These are phyloP conservation scores for Colletotrichum sidae DNA, from an alignment of 2,329 filamentous ascomycete species.

Conservation along the genomic window DNA sequence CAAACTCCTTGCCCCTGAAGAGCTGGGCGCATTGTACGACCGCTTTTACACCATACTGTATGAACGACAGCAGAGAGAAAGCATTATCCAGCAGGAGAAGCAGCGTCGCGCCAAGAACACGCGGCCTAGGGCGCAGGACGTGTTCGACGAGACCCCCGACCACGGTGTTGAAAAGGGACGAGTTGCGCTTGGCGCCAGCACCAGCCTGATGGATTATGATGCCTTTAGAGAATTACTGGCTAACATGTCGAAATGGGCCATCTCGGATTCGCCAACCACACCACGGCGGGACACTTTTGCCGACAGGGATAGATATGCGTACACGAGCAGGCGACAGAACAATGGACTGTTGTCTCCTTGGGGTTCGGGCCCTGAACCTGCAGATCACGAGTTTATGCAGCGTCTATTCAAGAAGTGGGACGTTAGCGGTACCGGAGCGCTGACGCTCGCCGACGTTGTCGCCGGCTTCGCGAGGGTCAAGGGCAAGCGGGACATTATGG, in stretches of 20 bases:
- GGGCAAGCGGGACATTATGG: conserved; percentile 95
- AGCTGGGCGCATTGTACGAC: conserved; percentile 92
- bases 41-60: conserved; percentile 93
- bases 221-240: conserved; percentile 95
- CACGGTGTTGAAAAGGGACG: conserved; percentile 82
- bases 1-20: conserved; percentile 86
- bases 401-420: conserved; percentile 92
- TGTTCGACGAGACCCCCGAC: conserved; percentile 50
- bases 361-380: conserved; percentile 73
- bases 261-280: conserved; percentile 82
- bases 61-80: conserved; percentile 86
- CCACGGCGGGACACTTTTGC: conserved; percentile 60
- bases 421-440: conserved; percentile 76
- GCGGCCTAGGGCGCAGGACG: conserved; percentile 58
- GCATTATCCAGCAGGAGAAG: conserved; percentile 81
- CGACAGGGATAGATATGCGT: conserved; percentile 65
- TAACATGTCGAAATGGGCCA: conserved; percentile 90
- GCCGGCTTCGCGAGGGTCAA: conserved; percentile 91
- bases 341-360: conserved; percentile 58
- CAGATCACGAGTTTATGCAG: conserved; percentile 94
- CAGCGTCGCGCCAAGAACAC: conserved; percentile 73
- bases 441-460: conserved; percentile 93
- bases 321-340: conserved; percentile 31
- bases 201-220: conserved; percentile 96
- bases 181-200: conserved; percentile 88